Percentiles rank a stretch among this genome's conserved stretches.
phyloP scores from a whole-genome alignment of 225 moss, liverwort and hornwort species.

The Physcomitrellopsis africana region DNA sequence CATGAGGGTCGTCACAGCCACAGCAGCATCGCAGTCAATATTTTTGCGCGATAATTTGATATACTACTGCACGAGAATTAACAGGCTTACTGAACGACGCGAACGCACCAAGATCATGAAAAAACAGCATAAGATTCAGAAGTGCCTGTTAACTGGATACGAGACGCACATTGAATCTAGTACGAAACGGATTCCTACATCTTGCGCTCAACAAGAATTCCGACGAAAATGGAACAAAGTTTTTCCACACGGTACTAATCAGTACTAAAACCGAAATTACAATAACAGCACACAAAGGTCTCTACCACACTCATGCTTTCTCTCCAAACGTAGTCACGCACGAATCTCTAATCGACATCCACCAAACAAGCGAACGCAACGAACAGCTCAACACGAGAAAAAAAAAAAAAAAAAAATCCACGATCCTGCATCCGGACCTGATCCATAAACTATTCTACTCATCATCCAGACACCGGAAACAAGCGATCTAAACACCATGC shows the following conservation, averaged over 20 bases:
- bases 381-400: background rate
- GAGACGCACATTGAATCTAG: background rate
- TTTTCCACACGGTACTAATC: background rate
- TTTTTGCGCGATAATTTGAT: background rate
- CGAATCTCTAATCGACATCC: background rate
- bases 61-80: background rate
- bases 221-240: background rate
- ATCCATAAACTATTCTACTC: constrained; percentile 8
- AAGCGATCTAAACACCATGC: constrained; percentile 9
- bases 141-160: background rate
- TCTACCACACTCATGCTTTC: background rate
- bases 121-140: background rate
- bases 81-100: background rate
- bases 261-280: background rate
- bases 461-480: background rate
- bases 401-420: background rate
- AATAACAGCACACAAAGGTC: background rate
- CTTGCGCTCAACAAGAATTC: background rate
- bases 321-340: background rate
- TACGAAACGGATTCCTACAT: background rate
- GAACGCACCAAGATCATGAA: background rate
- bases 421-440: constrained; percentile 15
- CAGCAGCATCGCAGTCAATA: background rate
- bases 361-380: background rate
- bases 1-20: background rate